Base-by-base conservation (phyloP, 805 yeast genomes). In the Candida sithepensis region DNA sequence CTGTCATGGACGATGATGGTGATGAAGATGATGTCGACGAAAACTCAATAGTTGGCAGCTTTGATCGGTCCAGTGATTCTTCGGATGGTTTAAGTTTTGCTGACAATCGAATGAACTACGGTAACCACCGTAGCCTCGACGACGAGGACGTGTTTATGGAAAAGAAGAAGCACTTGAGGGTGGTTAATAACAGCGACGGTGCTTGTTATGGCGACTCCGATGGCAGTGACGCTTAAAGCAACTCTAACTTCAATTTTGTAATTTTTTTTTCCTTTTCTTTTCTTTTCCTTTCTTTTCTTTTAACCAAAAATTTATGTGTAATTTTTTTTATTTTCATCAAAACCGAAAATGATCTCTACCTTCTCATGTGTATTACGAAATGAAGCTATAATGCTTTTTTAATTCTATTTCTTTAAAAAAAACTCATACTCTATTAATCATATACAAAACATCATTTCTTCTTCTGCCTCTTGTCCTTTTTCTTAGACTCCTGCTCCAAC, bases 401-500 rank as follows among this genome's bases (percentile, higher is more conserved):
- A n/a, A n/a, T n/a, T n/a, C n/a, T n/a, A n/a, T n/a, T n/a, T n/a
- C n/a, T n/a, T n/a, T n/a, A n/a, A n/a, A 34, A 16, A 34, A n/a
- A 34, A 18, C 12, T n/a, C n/a, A 16, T n/a, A 34, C 6, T 16
- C 8, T 13, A 39, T 10, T 23, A 5, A 7, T 6, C 9, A 23
- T 21, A 39, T 3, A 24, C 20, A 23, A 23, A 14, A 4, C 9
- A 19, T 10, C 5, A 40, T 3, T 19, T 23, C 45, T 50, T 65
- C 48, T 62, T 68, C 24, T 55, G 54, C 42, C 59, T 64, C 28
- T 64, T 64, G 20, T 46, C 43, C 2, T 43, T 46, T 19, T 52
- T 58, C 16, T 53, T 58, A 7, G 57, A 60, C 16, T 58, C 61
- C 12, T 59, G 59, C 39, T 62, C 66, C 3, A 54, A 14, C 46